Evolutionary conservation across 257 asterid species (phyloP).

Genomic region (Ballota nigra): DNA sequence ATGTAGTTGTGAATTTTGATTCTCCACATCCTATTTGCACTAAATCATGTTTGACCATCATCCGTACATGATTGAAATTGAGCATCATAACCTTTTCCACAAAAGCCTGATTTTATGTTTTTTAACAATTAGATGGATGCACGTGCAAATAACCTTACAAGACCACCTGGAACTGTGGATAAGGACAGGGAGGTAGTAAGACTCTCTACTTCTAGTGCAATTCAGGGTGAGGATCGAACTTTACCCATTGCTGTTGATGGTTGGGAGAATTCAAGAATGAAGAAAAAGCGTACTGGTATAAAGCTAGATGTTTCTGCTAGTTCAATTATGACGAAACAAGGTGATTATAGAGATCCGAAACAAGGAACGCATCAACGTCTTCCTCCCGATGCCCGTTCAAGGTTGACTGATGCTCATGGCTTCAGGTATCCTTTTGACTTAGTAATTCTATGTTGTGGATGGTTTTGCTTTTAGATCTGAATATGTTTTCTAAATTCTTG

Average conservation of each 20-base stretch:
- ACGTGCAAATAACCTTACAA: conserved; percentile 55
- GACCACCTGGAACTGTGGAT: conserved; percentile 54
- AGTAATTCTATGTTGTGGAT: conserved; percentile 14
- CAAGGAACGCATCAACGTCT: conserved; percentile 68
- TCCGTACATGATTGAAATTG: conserved; percentile 19
- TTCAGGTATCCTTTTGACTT: conserved; percentile 53
- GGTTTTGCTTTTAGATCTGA: conserved; percentile 2
- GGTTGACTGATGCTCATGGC: conserved; percentile 64
- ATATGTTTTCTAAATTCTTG: conserved; percentile 7
- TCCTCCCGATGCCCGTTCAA: conserved; percentile 60
- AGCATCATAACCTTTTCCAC: conserved; percentile 5
- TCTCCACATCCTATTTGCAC: conserved; percentile 11
- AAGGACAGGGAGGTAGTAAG: conserved; percentile 69
- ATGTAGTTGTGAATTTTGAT: conserved; percentile 10
- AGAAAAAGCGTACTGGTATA: conserved; percentile 88
- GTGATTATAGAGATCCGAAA: conserved; percentile 64
- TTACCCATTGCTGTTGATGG: conserved; percentile 65
- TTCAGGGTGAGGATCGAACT: conserved; percentile 62
- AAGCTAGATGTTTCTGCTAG: conserved; percentile 60
- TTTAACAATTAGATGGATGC: conserved; percentile 54
- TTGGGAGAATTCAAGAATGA: conserved; percentile 92
- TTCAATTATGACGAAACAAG: conserved; percentile 47
- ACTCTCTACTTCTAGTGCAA: conserved; percentile 50
- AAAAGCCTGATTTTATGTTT: conserved; percentile 30
- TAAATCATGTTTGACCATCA: conserved; percentile 8